Percentiles rank a stretch among this genome's conserved stretches.
Conservation (phyloP, 2,329 filamentous ascomycete species). For the Neonectria faginata region DNA sequence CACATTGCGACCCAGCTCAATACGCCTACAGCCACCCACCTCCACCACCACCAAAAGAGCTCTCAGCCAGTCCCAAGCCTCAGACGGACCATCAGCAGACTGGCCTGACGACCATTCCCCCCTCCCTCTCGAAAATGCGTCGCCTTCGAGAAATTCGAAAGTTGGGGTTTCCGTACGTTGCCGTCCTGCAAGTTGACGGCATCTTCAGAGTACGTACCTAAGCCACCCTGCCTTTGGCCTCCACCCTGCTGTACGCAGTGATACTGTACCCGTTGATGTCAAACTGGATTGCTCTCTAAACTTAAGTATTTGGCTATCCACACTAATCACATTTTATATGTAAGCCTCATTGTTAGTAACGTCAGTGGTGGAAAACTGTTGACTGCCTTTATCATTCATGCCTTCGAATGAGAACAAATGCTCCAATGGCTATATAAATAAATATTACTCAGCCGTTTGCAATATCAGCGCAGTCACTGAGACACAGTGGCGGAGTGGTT, state of each 20-base stretch:
- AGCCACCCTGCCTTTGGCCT: not conserved
- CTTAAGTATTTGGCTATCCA: not conserved
- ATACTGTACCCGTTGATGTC: too few relatives aligned
- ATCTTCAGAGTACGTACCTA: slow-evolving; percentile 5
- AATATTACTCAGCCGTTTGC: not conserved
- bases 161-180: slow-evolving; percentile 12
- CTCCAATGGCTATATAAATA: not conserved
- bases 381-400: too few relatives aligned
- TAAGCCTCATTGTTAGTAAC: too few relatives aligned
- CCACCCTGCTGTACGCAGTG: not conserved
- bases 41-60: slow-evolving; percentile 9
- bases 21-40: slow-evolving; percentile 16
- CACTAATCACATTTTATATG: too few relatives aligned
- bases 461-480: not conserved
- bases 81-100: slow-evolving; percentile 27
- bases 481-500: slow-evolving; percentile 11
- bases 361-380: too few relatives aligned
- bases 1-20: not conserved
- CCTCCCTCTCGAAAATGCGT: slow-evolving; percentile 6
- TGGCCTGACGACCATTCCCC: slow-evolving; percentile 31
- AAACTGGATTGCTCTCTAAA: not conserved
- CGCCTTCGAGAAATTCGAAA: slow-evolving; percentile 26
- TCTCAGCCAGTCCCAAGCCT: slow-evolving; percentile 23
- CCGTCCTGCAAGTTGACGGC: slow-evolving; percentile 22
- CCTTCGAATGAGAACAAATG: too few relatives aligned